These are phyloP conservation scores for Sisymbrium altissimum DNA, from an alignment of 345 rosid genomes.

Conservation along the genomic window DNA sequence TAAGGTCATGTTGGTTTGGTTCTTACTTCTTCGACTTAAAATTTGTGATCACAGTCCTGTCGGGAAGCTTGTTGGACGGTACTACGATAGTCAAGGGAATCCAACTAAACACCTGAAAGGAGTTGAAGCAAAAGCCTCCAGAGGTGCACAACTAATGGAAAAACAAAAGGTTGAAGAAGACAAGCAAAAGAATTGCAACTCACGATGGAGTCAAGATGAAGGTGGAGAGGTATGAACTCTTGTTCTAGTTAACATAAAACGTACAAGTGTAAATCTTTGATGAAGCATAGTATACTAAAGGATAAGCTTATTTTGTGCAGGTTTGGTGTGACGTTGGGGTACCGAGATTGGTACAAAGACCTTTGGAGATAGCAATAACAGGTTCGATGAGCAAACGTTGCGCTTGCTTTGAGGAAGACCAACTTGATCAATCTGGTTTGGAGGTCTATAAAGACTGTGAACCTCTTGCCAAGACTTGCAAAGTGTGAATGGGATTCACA, in stretches of 20 bases:
- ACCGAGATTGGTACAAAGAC: constrained; percentile 87
- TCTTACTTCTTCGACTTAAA: not conserved
- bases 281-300: not conserved
- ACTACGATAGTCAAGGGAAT: constrained; percentile 72
- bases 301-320: constrained; percentile 31
- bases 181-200: constrained; percentile 80
- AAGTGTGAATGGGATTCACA: constrained; percentile 47
- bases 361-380: constrained; percentile 80
- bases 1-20: not conserved
- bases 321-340: constrained; percentile 92
- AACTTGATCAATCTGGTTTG: constrained; percentile 63
- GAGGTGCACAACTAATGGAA: constrained; percentile 90
- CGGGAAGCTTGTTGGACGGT: constrained; percentile 87
- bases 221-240: constrained; percentile 71
- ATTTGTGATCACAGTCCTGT: constrained; percentile 51
- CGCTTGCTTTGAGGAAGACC: constrained; percentile 74
- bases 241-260: not conserved
- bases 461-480: constrained; percentile 59
- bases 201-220: constrained; percentile 89
- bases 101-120: constrained; percentile 88
- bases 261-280: not conserved
- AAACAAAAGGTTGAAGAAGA: constrained; percentile 91
- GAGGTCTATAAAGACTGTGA: constrained; percentile 84
- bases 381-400: constrained; percentile 93
- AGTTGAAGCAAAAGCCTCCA: constrained; percentile 86